These are phyloP conservation scores for Dentipellis sp. DNA, from an alignment of 768 basidiomycete species.

Conservation along the genomic window DNA sequence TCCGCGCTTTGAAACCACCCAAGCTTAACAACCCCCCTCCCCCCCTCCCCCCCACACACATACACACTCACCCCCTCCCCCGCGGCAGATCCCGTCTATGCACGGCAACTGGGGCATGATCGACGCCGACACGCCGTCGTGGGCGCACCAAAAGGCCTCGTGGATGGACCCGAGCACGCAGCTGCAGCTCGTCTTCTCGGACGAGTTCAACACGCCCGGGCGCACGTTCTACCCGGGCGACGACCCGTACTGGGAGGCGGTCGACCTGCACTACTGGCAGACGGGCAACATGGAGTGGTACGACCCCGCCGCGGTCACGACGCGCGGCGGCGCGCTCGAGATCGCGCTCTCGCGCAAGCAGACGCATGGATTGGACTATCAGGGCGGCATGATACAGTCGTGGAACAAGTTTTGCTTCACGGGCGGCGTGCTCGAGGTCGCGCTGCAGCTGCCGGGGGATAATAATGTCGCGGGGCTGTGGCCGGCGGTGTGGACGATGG, in stretches of 20 bases:
- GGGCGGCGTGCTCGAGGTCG: slow-evolving; percentile 68
- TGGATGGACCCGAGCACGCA: too few species aligned
- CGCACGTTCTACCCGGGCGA: slow-evolving; percentile 78
- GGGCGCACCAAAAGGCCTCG: slow-evolving; percentile 42
- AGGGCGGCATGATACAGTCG: slow-evolving; percentile 10
- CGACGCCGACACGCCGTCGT: slow-evolving; percentile 49
- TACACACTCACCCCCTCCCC: too few species aligned
- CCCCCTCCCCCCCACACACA: too few species aligned
- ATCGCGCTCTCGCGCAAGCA: slow-evolving; percentile 49
- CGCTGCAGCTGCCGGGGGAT: slow-evolving; percentile 60
- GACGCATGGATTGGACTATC: slow-evolving; percentile 60
- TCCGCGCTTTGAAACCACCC: too few species aligned
- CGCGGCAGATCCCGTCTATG: slow-evolving; percentile 45
- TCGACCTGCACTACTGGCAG: slow-evolving; percentile 33
- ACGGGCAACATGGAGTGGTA: slow-evolving; percentile 73
- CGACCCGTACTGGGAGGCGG: slow-evolving; percentile 46
- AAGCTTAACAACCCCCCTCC: too few species aligned
- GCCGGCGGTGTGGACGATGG: slow-evolving; percentile 80
- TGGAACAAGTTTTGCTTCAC: slow-evolving; percentile 94
- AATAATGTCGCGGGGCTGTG: slow-evolving; percentile 57
- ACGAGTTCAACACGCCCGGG: slow-evolving; percentile 79
- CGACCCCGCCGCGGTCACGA: slow-evolving; percentile 56
- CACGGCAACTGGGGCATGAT: slow-evolving; percentile 37
- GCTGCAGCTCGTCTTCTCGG: slow-evolving; percentile 76
- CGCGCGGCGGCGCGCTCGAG: slow-evolving; percentile 31